These are phyloP conservation scores for Agaricus blazei DNA, from an alignment of 768 basidiomycete species.

Conservation along the genomic window DNA sequence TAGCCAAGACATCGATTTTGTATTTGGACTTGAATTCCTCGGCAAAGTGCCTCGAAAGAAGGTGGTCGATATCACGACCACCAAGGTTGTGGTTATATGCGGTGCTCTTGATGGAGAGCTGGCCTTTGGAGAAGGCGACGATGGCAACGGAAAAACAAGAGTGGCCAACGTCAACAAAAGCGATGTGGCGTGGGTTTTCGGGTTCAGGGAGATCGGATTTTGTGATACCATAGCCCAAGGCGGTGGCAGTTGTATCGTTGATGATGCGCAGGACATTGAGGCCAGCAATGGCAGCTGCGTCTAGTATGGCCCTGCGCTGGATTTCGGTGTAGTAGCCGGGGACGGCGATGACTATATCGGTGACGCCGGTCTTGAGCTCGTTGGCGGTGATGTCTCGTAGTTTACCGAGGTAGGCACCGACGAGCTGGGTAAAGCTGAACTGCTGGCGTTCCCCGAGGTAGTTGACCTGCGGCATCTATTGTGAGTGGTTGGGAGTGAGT, in stretches of 20 bases:
- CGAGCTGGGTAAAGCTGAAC: conserved; percentile 88
- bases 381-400: conserved; percentile 79
- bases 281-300: conserved; percentile 85
- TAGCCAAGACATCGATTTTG: conserved; percentile 92
- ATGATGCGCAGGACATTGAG: conserved; percentile 91
- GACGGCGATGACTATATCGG: conserved; percentile 92
- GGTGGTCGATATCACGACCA: conserved; percentile 94
- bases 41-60: conserved; percentile 84
- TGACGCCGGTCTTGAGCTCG: conserved; percentile 84
- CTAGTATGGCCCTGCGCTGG: conserved; percentile 85
- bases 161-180: conserved; percentile 95
- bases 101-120: conserved; percentile 79
- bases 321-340: conserved; percentile 96
- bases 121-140: conserved; percentile 92
- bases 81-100: conserved; percentile 94
- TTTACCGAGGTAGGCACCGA: conserved; percentile 88
- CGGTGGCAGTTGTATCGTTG: conserved; percentile 94
- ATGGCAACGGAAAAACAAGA: conserved; percentile 83
- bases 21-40: conserved; percentile 94
- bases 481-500: conserved; percentile 10
- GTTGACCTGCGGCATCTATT: conserved; percentile 53
- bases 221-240: conserved; percentile 98
- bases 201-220: conserved; percentile 91
- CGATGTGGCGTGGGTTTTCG: conserved; percentile 79
- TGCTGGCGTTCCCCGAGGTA: conserved; percentile 77